A percentile compares a stretch with the other conserved stretches of the same genome.
These are phyloP conservation scores for Pichia gijzeniarum DNA, from an alignment of 805 yeast species.

Conservation along the genomic window DNA sequence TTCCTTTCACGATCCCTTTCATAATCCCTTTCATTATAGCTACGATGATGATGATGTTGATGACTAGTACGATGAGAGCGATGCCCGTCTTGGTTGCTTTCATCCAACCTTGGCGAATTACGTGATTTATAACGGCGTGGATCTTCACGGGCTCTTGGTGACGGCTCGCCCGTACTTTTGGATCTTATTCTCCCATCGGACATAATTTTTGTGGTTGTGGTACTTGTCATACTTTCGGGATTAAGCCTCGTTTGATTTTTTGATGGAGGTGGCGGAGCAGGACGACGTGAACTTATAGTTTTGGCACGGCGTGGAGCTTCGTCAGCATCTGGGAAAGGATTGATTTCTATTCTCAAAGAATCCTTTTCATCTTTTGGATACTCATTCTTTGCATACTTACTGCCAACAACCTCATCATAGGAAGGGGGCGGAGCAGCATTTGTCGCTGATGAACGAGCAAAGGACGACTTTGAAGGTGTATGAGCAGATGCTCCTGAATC, in stretches of 20 bases:
- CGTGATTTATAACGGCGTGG: background rate
- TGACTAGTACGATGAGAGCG: slow-evolving; percentile 11
- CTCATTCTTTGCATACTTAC: slow-evolving; percentile 34
- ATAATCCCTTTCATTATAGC: slow-evolving; percentile 16
- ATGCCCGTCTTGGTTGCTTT: background rate
- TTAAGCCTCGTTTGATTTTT: slow-evolving; percentile 3
- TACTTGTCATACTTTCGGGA: slow-evolving; percentile 18
- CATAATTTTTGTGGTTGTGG: slow-evolving; percentile 23
- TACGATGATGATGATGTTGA: slow-evolving; percentile 14
- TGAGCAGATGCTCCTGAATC: slow-evolving; percentile 1
- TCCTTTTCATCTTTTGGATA: slow-evolving; percentile 35
- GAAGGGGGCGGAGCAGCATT: slow-evolving; percentile 56
- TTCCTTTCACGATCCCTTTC: slow-evolving; percentile 17
- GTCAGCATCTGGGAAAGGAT: slow-evolving; percentile 21
- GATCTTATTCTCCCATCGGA: slow-evolving; percentile 29
- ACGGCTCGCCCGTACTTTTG: slow-evolving; percentile 26
- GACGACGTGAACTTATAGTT: slow-evolving; percentile 13
- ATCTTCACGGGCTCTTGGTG: slow-evolving; percentile 5
- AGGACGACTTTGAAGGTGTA: slow-evolving; percentile 4
- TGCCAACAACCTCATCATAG: slow-evolving; percentile 64
- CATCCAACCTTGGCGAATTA: background rate
- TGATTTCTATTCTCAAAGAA: slow-evolving; percentile 2
- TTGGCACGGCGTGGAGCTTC: slow-evolving; percentile 13
- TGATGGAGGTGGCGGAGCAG: slow-evolving; percentile 13
- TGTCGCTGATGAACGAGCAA: background rate